Evolutionary conservation across 2,329 filamentous ascomycete genomes (phyloP), one percentile per base, ranked within the genome.

Genomic region (Nothophoma quercina): DNA sequence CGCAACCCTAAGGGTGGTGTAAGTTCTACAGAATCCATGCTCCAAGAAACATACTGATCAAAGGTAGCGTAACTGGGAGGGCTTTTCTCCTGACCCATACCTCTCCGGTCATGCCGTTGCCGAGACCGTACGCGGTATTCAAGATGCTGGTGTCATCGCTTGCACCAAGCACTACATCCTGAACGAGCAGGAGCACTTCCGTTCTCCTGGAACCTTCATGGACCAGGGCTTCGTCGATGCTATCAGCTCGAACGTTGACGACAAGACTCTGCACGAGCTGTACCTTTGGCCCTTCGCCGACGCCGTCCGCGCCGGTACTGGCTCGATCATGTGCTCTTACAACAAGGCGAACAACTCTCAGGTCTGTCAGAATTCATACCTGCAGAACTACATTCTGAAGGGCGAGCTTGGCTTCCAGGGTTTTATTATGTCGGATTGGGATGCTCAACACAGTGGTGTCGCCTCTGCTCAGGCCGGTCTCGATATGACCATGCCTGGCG

Each of bases 401-500:
- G 83, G 83, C 22, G 90, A 95, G 74, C 80, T 93, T 1, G 89
- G 89, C 33, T 93, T 93, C 76, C 88, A 91, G 61, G 90, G 90
- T 0, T 91, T 91, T 64, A 55, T 55, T 28, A 65, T 75, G 65
- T 71, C 83, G n/a, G 90, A 96, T 71, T 95, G 90, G 88, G 79
- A 83, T 60, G 90, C 88, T 4, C 88, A 91, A 64, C 88, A 93
- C 64, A 79, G 85, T 3, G 88, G 88, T 58, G 86, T 83, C 5
- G 78, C 85, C 21, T 84, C 82, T 28, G 87, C 89, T 2, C 78
- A 85, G 29, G 88, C 89, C 18, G 91, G 90, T 30, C 78, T 95
- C 19, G 91, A 96, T 72, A 92, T 95, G 89, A 83, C 83, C n/a
- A 95, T 95, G 91, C 70, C 70, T 26, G 90, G 91, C 47, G 93